A percentile compares a stretch with the other conserved stretches of the same genome.
Conservation (phyloP, 495 filamentous ascomycete species). For the Choiromyces venosus region DNA sequence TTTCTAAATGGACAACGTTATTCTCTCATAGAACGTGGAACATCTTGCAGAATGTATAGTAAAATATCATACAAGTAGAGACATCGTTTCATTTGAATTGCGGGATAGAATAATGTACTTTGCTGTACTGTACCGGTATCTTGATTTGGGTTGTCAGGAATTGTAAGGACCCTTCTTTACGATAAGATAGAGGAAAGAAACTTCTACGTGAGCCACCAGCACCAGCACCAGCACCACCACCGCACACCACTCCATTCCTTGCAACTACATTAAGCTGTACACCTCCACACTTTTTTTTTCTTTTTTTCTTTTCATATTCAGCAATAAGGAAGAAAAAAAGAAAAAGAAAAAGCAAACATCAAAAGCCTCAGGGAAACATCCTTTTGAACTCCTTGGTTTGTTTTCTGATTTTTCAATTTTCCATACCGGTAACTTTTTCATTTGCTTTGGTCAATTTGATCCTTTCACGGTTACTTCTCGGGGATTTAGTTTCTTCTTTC, state of each 20-base stretch:
- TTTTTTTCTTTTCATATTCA: background rate
- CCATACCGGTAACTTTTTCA: constrained; percentile 8
- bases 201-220: background rate
- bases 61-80: background rate
- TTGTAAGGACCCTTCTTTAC: background rate
- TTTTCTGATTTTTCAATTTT: constrained; percentile 11
- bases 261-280: constrained; percentile 1
- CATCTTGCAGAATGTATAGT: background rate
- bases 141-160: background rate
- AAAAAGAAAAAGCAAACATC: background rate
- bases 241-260: background rate
- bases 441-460: background rate
- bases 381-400: constrained; percentile 3
- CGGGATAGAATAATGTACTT: background rate
- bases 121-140: background rate
- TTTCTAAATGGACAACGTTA: background rate
- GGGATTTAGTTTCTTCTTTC: constrained; percentile 5
- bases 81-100: background rate
- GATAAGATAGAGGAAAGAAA: background rate
- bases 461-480: background rate
- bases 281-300: background rate
- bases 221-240: too few species aligned
- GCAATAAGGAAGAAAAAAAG: background rate
- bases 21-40: background rate
- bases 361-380: background rate